phyloP scores from a whole-genome alignment of 2,329 filamentous ascomycete species.

The Aspergillus piperis region DNA sequence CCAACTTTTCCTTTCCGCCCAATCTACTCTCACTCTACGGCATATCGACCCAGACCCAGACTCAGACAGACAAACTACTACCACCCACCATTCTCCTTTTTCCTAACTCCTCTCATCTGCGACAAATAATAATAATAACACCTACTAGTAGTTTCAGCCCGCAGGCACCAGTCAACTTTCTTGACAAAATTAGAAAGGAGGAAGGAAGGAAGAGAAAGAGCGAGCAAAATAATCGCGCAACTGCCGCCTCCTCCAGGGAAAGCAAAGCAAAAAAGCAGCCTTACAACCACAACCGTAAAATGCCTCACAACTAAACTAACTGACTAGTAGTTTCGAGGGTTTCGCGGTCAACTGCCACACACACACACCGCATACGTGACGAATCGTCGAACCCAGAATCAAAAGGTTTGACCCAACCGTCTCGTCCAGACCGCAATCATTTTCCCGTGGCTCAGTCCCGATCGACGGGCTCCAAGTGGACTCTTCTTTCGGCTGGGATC shows the following conservation, averaged over 20 bases:
- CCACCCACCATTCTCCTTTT: neutral
- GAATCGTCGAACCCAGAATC: neutral
- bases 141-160: neutral
- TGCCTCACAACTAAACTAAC: neutral
- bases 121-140: neutral
- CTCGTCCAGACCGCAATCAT: constrained; percentile 5
- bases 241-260: neutral
- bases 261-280: neutral
- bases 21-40: neutral
- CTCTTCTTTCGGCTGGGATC: constrained; percentile 5
- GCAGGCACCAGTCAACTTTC: neutral
- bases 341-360: neutral
- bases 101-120: neutral
- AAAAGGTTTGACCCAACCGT: neutral
- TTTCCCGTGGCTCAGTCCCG: constrained; percentile 3
- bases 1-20: neutral
- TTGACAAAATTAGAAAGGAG: neutral
- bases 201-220: neutral
- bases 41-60: neutral
- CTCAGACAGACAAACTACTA: neutral
- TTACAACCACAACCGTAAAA: neutral
- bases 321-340: neutral
- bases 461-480: constrained; percentile 6
- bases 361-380: neutral
- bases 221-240: constrained; percentile 3